Percentiles rank a stretch among this genome's conserved stretches.
These are phyloP conservation scores for Trichophyton simii DNA, from an alignment of 2,329 filamentous ascomycete species.

Conservation along the genomic window DNA sequence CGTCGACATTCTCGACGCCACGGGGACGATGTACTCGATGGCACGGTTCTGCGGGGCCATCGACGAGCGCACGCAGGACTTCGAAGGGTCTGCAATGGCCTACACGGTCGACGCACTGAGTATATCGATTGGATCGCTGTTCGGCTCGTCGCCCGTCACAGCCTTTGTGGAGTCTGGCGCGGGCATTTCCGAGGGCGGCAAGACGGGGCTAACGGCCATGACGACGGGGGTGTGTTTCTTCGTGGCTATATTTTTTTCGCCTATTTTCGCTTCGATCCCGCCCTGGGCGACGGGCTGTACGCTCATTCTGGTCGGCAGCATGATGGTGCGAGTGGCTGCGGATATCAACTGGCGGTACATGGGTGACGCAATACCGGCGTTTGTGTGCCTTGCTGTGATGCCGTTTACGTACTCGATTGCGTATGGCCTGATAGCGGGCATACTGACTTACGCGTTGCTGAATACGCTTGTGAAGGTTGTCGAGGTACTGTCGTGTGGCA, in stretches of 20 bases:
- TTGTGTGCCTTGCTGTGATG: conserved; percentile 74
- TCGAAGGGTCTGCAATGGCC: conserved; percentile 70
- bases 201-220: conserved; percentile 73
- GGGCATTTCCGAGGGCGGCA: conserved; percentile 76
- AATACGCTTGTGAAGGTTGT: conserved; percentile 60
- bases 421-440: conserved; percentile 70
- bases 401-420: conserved; percentile 84
- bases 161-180: conserved; percentile 84
- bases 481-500: conserved; percentile 52
- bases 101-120: conserved; percentile 72
- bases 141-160: conserved; percentile 70
- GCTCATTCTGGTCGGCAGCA: conserved; percentile 73
- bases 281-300: conserved; percentile 83
- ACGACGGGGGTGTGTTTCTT: conserved; percentile 72
- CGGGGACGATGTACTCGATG: conserved; percentile 81
- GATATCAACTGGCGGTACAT: conserved; percentile 86
- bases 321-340: conserved; percentile 67
- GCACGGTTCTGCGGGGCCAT: conserved; percentile 69
- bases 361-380: conserved; percentile 72
- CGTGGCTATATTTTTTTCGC: conserved; percentile 76
- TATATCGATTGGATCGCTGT: conserved; percentile 66
- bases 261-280: conserved; percentile 79
- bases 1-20: conserved; percentile 78
- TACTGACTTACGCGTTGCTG: conserved; percentile 62
- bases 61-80: conserved; percentile 72